These are phyloP conservation scores for Elongisporangium prolatum DNA, from an alignment of 352 stramenopile genomes.

Conservation along the genomic window DNA sequence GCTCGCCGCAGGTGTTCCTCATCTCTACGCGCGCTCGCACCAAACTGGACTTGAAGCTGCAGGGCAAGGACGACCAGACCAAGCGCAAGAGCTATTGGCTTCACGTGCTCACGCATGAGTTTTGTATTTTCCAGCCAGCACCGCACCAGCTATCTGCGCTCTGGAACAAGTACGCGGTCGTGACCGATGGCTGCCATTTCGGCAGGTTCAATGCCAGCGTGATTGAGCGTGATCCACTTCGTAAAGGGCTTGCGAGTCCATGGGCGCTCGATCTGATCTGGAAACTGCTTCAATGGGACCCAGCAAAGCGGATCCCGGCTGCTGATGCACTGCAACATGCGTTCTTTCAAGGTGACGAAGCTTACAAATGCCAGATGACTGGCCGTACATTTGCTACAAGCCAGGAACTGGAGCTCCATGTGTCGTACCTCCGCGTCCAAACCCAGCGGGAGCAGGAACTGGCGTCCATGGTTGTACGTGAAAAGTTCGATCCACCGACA, in stretches of 20 bases:
- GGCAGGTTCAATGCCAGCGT: slow-evolving; percentile 92
- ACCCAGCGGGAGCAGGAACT: slow-evolving; percentile 34
- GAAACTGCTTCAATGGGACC: slow-evolving; percentile 92
- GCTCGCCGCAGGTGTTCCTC: slow-evolving; percentile 86
- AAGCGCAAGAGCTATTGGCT: slow-evolving; percentile 64
- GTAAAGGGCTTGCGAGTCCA: slow-evolving; percentile 77
- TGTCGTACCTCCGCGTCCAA: slow-evolving; percentile 61
- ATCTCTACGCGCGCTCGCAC: slow-evolving; percentile 85
- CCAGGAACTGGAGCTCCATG: slow-evolving; percentile 50
- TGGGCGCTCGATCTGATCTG: slow-evolving; percentile 92
- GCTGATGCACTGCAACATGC: slow-evolving; percentile 76
- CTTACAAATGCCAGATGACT: slow-evolving; percentile 65
- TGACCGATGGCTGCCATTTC: slow-evolving; percentile 82
- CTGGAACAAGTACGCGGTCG: slow-evolving; percentile 65
- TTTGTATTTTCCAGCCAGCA: slow-evolving; percentile 76
- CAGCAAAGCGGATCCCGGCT: slow-evolving; percentile 80
- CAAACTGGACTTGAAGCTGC: slow-evolving; percentile 86
- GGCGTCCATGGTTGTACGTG: slow-evolving; percentile 41
- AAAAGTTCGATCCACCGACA: slow-evolving; percentile 45
- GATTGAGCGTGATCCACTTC: slow-evolving; percentile 85
- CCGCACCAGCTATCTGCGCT: slow-evolving; percentile 45
- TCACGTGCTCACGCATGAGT: slow-evolving; percentile 79
- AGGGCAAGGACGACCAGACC: slow-evolving; percentile 21
- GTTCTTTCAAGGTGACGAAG: slow-evolving; percentile 62
- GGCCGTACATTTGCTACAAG: slow-evolving; percentile 60